Percentiles rank a stretch among this genome's conserved stretches.
Conservation (phyloP, 371 early-diverging fungal species). For the Nematocida sp. region DNA sequence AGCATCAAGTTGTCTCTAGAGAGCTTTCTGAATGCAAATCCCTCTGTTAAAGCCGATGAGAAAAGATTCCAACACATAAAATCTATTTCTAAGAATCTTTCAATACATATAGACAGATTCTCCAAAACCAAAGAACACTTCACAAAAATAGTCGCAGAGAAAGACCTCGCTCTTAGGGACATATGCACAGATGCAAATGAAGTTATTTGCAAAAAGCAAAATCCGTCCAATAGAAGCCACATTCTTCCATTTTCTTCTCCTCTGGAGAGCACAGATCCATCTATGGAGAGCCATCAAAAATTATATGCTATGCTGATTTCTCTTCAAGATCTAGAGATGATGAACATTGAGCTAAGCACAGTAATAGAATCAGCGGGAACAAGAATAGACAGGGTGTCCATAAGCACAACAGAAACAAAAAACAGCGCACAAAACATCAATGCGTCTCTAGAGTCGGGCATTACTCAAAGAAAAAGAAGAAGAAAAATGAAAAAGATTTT, state of each 20-base stretch:
- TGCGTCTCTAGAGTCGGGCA: constrained; percentile 6
- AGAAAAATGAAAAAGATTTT: neutral
- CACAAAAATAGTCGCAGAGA: neutral
- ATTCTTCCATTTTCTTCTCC: neutral
- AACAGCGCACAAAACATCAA: neutral
- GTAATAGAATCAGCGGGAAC: constrained; percentile 9
- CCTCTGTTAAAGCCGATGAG: neutral
- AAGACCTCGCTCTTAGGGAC: neutral
- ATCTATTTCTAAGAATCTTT: neutral
- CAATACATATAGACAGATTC: neutral
- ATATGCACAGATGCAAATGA: neutral
- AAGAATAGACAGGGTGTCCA: neutral
- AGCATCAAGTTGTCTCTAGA: neutral
- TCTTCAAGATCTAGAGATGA: neutral
- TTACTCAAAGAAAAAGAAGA: constrained; percentile 18
- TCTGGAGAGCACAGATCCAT: neutral
- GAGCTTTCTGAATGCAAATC: neutral
- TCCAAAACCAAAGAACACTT: neutral
- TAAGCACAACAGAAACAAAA: neutral
- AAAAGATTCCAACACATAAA: neutral
- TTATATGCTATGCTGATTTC: neutral
- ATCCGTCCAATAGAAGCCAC: neutral
- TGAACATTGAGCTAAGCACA: constrained; percentile 7
- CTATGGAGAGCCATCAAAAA: neutral
- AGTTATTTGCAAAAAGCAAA: neutral